Percentiles rank a stretch among this genome's conserved stretches.
Conservation (phyloP, 768 basidiomycete species). For the Rhizopogon salebrosus region DNA sequence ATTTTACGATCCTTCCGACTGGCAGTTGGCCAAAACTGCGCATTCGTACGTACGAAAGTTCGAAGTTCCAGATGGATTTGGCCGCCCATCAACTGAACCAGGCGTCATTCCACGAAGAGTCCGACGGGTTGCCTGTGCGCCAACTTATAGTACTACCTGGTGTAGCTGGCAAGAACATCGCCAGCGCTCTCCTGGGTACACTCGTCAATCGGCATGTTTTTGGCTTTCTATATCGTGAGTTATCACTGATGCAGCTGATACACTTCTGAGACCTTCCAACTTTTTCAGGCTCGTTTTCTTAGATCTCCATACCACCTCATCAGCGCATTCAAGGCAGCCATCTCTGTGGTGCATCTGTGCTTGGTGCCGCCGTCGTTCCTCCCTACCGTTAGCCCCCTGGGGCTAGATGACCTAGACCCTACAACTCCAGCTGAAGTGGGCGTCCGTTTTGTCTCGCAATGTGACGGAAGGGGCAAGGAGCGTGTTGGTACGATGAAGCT, state of each 20-base stretch:
- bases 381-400: constrained; percentile 22
- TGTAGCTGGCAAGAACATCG: constrained; percentile 61
- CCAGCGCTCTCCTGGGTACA: constrained; percentile 38
- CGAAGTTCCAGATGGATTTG: constrained; percentile 77
- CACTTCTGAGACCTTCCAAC: constrained; percentile 2
- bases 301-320: constrained; percentile 70
- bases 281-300: constrained; percentile 53
- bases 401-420: constrained; percentile 11
- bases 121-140: constrained; percentile 18
- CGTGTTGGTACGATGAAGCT: constrained; percentile 47
- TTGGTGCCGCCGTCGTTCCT: constrained; percentile 54
- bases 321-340: constrained; percentile 54
- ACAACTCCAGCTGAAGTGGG: constrained; percentile 11
- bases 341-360: constrained; percentile 60
- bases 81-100: constrained; percentile 52
- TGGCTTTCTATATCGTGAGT: constrained; percentile 63
- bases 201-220: constrained; percentile 42
- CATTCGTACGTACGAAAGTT: constrained; percentile 72
- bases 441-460: constrained; percentile 50
- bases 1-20: constrained; percentile 59
- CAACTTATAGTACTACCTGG: constrained; percentile 71
- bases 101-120: constrained; percentile 27
- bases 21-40: constrained; percentile 58
- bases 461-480: constrained; percentile 51
- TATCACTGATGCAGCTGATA: background rate